These are phyloP conservation scores for Quercus robur DNA, from an alignment of 306 rosid species.

Conservation along the genomic window DNA sequence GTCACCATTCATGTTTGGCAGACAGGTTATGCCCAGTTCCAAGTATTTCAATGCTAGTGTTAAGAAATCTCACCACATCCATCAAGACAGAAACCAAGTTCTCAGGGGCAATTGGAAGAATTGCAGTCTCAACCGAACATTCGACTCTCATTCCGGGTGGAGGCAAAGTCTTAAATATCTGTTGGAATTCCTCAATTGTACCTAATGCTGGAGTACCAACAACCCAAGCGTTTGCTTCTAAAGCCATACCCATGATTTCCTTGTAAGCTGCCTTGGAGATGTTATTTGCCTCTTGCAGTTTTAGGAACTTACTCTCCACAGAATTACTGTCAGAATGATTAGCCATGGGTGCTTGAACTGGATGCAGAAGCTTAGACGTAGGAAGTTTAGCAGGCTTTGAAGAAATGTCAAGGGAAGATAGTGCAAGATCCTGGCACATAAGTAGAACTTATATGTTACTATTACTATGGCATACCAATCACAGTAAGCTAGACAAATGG, in stretches of 20 bases:
- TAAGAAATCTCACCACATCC: constrained; percentile 22
- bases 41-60: neutral
- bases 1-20: neutral
- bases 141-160: constrained; percentile 16
- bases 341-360: neutral
- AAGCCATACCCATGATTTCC: constrained; percentile 25
- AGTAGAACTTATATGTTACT: neutral
- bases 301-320: neutral
- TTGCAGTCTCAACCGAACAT: neutral
- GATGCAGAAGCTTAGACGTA: neutral
- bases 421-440: neutral
- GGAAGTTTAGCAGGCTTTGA: neutral
- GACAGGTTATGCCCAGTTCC: neutral
- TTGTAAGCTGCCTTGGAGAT: constrained; percentile 22
- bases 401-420: neutral
- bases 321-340: neutral
- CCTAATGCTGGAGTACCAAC: constrained; percentile 1
- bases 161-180: constrained; percentile 16
- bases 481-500: neutral
- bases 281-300: constrained; percentile 26
- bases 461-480: neutral
- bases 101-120: neutral
- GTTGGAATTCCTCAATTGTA: constrained; percentile 20
- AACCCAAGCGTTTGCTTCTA: constrained; percentile 15
- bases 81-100: neutral